Conservation (phyloP, 441 rosid species). For the Adansonia rubrostipa region DNA sequence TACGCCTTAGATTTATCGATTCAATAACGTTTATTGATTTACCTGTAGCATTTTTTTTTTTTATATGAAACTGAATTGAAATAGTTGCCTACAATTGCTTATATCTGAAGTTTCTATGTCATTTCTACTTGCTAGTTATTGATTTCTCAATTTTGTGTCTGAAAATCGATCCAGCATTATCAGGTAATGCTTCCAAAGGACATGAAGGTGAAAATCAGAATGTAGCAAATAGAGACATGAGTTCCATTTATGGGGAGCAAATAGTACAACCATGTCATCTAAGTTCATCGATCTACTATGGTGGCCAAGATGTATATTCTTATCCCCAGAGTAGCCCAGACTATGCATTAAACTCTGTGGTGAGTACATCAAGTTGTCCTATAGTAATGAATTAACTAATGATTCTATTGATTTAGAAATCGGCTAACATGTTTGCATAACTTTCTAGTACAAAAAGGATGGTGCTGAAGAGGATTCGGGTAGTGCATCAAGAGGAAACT, state of each 20-base stretch:
- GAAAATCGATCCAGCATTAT: neutral
- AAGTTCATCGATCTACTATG: conserved; percentile 91
- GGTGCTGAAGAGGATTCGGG: conserved; percentile 74
- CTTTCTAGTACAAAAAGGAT: conserved; percentile 57
- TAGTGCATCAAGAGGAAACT: conserved; percentile 82
- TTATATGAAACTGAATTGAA: neutral
- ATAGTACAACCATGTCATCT: conserved; percentile 82
- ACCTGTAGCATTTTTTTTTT: neutral
- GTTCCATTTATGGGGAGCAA: conserved; percentile 61
- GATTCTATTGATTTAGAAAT: conserved; percentile 10
- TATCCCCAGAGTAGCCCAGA: conserved; percentile 51
- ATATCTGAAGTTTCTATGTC: neutral
- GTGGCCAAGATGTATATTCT: conserved; percentile 79
- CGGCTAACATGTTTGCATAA: conserved; percentile 23
- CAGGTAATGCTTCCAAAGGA: conserved; percentile 40
- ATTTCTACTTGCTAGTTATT: neutral
- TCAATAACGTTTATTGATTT: neutral
- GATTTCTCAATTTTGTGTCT: neutral
- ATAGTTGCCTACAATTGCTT: neutral
- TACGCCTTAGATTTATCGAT: neutral
- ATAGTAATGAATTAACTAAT: neutral
- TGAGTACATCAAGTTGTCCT: conserved; percentile 32
- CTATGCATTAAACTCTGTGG: conserved; percentile 49
- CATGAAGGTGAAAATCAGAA: conserved; percentile 42
- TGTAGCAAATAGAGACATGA: conserved; percentile 38